Percentiles rank a stretch among this genome's conserved stretches.
Conservation (phyloP, 768 basidiomycete genomes). For the Boletus patriciae region DNA sequence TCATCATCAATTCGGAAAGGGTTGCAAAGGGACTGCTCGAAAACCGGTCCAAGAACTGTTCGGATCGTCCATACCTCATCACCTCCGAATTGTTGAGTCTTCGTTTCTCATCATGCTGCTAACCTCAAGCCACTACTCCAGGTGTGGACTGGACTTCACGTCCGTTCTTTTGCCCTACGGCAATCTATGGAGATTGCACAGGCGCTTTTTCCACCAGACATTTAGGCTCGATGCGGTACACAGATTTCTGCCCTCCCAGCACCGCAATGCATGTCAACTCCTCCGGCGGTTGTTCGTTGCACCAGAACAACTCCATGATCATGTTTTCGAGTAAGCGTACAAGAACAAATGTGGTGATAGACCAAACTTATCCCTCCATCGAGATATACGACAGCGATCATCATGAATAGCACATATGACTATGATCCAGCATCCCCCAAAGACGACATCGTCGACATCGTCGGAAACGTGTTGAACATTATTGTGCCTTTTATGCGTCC, state of each 20-base stretch:
- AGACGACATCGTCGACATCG: too few relatives aligned
- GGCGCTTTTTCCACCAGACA: slow-evolving; percentile 14
- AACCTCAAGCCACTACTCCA: background rate
- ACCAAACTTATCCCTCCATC: too few relatives aligned
- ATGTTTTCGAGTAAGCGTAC: too few relatives aligned
- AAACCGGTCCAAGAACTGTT: too few relatives aligned
- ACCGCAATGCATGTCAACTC: slow-evolving; percentile 4
- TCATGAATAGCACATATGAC: too few relatives aligned
- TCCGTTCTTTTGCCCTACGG: background rate
- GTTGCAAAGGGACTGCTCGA: too few relatives aligned
- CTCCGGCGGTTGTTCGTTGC: background rate
- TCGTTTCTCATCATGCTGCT: background rate
- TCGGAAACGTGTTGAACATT: too few relatives aligned
- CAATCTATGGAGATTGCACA: slow-evolving; percentile 1
- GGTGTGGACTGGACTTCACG: slow-evolving; percentile 1
- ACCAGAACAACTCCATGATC: background rate
- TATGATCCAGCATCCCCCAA: too few relatives aligned
- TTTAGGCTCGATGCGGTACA: background rate
- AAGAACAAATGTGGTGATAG: too few relatives aligned
- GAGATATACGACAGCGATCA: too few relatives aligned
- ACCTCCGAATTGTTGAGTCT: background rate
- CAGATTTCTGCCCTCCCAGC: background rate
- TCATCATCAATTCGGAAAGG: too few relatives aligned
- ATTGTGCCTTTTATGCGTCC: too few relatives aligned
- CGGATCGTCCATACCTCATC: background rate